phyloP scores from a whole-genome alignment of 2,329 filamentous ascomycete genomes.

The Elsinoe arachidis region DNA sequence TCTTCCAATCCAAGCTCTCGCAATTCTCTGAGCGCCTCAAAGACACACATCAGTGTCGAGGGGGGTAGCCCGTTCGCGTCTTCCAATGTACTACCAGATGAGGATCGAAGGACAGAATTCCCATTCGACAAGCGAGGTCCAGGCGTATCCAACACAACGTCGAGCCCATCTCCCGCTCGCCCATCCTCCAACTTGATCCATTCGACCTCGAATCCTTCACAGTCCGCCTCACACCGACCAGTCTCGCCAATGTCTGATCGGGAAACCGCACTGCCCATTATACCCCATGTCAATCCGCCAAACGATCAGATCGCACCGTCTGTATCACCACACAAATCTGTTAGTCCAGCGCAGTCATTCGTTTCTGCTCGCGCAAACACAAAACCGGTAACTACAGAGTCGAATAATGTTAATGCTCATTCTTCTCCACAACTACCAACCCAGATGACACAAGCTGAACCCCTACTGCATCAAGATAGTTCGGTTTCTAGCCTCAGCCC shows the following conservation, averaged over 20 bases:
- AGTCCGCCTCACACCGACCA: background rate
- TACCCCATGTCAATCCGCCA: background rate
- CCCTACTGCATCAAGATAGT: background rate
- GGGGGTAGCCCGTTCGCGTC: slow-evolving; percentile 2
- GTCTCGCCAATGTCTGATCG: slow-evolving; percentile 6
- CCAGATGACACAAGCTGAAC: background rate
- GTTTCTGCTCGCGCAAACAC: background rate
- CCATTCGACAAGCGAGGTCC: background rate
- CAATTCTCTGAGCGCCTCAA: background rate
- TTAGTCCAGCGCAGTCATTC: slow-evolving; percentile 6
- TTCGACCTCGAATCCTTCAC: slow-evolving; percentile 2
- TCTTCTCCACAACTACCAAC: background rate
- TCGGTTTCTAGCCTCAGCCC: slow-evolving; percentile 3
- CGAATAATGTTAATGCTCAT: background rate
- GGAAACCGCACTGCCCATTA: background rate
- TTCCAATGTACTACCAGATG: slow-evolving; percentile 2
- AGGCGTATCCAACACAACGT: background rate
- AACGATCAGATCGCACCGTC: background rate
- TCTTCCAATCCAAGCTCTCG: slow-evolving; percentile 9
- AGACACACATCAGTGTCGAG: slow-evolving; percentile 1
- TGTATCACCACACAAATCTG: background rate
- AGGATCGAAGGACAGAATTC: slow-evolving; percentile 3
- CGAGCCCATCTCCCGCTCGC: background rate
- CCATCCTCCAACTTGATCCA: slow-evolving; percentile 7
- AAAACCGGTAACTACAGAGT: background rate